Evolutionary conservation across 768 basidiomycete species (phyloP).

Genomic region (Hypsizygus marmoreus): DNA sequence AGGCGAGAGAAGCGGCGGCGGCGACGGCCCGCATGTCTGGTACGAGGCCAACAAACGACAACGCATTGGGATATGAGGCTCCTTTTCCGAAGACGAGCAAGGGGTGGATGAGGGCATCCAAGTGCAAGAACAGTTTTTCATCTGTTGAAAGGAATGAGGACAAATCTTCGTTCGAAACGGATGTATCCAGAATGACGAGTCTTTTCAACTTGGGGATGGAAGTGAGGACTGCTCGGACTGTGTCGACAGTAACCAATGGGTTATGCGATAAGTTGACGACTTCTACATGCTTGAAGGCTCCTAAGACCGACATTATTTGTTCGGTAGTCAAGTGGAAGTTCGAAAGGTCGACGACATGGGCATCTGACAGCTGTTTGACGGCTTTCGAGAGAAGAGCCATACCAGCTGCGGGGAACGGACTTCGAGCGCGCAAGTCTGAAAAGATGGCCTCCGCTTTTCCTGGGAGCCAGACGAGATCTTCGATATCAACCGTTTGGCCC

Average conservation of each 20-base stretch:
- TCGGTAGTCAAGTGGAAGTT: constrained; percentile 20
- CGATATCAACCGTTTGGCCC: constrained; percentile 24
- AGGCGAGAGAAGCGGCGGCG: constrained; percentile 21
- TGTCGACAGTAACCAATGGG: constrained; percentile 21
- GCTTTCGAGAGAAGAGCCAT: constrained; percentile 24
- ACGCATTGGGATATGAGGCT: constrained; percentile 19
- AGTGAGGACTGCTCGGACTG: constrained; percentile 22
- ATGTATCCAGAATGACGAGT: constrained; percentile 27
- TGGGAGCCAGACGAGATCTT: constrained; percentile 29
- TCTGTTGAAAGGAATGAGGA: constrained; percentile 20
- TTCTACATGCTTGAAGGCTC: constrained; percentile 10
- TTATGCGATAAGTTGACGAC: constrained; percentile 30
- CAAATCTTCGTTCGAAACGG: constrained; percentile 21
- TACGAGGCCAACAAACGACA: constrained; percentile 14
- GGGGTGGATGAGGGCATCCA: constrained; percentile 32
- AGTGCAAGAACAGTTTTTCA: constrained; percentile 26
- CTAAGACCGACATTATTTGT: constrained; percentile 23
- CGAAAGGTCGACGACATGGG: constrained; percentile 25
- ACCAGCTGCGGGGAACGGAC: constrained; percentile 27
- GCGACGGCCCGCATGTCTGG: background rate
- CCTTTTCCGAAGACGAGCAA: constrained; percentile 15
- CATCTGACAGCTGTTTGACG: constrained; percentile 13
- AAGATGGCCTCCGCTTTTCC: constrained; percentile 25
- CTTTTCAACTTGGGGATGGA: constrained; percentile 21
- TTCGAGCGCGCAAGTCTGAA: constrained; percentile 16